Conservation (phyloP, 2,329 filamentous ascomycete genomes). For the Orbilia ellipsospora region DNA sequence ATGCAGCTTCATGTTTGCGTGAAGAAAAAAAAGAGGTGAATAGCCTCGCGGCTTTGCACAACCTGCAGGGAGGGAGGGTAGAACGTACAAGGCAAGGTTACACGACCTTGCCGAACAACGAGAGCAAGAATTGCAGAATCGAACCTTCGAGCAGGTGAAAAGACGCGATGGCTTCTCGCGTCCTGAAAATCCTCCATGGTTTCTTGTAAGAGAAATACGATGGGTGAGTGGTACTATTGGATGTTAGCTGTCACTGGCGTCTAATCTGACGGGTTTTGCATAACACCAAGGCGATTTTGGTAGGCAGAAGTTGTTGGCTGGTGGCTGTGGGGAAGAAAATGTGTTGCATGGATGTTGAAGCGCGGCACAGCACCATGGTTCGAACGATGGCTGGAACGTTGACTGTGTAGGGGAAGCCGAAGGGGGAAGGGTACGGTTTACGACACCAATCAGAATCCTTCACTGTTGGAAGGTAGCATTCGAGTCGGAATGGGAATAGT, state of each 20-base stretch:
- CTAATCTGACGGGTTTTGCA: slow-evolving; percentile 36
- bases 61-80: neutral
- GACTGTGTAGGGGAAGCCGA: no score
- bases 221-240: slow-evolving; percentile 26
- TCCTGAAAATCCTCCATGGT: slow-evolving; percentile 36
- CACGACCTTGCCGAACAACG: slow-evolving; percentile 5
- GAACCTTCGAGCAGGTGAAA: slow-evolving; percentile 4
- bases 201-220: neutral
- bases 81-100: slow-evolving; percentile 6
- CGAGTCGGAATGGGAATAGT: slow-evolving; percentile 5
- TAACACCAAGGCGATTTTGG: slow-evolving; percentile 44
- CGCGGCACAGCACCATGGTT: slow-evolving; percentile 45
- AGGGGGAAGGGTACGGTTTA: no score
- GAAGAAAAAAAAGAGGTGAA: neutral
- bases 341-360: slow-evolving; percentile 34
- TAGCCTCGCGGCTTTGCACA: slow-evolving; percentile 16
- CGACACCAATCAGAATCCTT: slow-evolving; percentile 20
- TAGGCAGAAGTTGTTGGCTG: slow-evolving; percentile 34
- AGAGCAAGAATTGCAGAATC: no score
- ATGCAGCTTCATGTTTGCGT: slow-evolving; percentile 2
- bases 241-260: slow-evolving; percentile 12
- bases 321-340: slow-evolving; percentile 35
- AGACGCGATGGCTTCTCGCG: slow-evolving; percentile 3
- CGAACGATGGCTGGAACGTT: neutral
- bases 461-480: neutral